Evolutionary conservation across 495 filamentous ascomycete species (phyloP).

Genomic region (Articulospora tetracladia): DNA sequence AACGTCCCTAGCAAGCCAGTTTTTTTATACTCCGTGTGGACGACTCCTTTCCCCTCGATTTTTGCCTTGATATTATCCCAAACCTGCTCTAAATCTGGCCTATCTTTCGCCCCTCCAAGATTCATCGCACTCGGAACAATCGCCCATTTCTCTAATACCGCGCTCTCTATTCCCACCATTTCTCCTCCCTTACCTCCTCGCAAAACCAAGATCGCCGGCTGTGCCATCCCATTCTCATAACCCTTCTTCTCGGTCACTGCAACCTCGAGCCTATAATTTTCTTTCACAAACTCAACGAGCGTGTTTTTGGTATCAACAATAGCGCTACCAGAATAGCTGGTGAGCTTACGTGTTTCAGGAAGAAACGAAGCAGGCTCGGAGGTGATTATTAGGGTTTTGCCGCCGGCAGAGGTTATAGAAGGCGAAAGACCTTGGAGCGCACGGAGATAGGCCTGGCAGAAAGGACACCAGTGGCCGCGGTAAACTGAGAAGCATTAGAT

Average conservation of each 20-base stretch:
- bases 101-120: constrained; percentile 22
- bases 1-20: not conserved
- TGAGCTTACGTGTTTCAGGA: constrained; percentile 9
- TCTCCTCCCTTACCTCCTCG: not conserved
- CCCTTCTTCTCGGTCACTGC: constrained; percentile 23
- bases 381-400: constrained; percentile 17
- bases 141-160: constrained; percentile 21
- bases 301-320: constrained; percentile 17
- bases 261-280: constrained; percentile 12
- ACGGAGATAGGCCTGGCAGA: constrained; percentile 24
- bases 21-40: constrained; percentile 12
- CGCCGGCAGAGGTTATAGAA: constrained; percentile 14
- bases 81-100: constrained; percentile 17
- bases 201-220: constrained; percentile 23
- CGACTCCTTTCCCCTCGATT: constrained; percentile 15
- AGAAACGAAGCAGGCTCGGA: constrained; percentile 13
- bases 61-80: constrained; percentile 24
- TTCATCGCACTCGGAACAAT: constrained; percentile 19
- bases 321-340: constrained; percentile 13
- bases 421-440: constrained; percentile 11
- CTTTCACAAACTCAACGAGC: constrained; percentile 11
- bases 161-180: too few species aligned
- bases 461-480: constrained; percentile 27
- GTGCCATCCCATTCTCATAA: constrained; percentile 24
- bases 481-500: constrained; percentile 16